Evolutionary conservation across 2,329 filamentous ascomycete genomes (phyloP).

Genomic region (Aspergillus novofumigatus): DNA sequence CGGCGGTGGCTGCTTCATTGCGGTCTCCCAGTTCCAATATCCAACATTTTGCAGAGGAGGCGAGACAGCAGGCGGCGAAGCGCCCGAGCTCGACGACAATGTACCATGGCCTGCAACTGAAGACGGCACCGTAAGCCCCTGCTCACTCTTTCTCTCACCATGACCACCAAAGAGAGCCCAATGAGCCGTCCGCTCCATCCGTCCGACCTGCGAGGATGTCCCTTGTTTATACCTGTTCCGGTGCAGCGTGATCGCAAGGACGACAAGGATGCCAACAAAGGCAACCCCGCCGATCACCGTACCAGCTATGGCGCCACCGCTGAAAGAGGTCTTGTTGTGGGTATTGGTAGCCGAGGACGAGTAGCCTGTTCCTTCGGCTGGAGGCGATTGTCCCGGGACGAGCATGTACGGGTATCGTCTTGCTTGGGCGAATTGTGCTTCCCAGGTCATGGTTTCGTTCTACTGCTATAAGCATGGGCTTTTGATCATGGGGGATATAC

Average conservation of each 20-base stretch:
- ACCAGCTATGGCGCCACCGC: conserved; percentile 55
- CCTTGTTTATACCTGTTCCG: conserved; percentile 33
- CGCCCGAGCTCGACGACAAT: not conserved
- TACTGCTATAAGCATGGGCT: conserved; percentile 10
- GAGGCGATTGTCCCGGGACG: conserved; percentile 54
- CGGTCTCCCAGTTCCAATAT: conserved; percentile 15
- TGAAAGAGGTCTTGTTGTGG: conserved; percentile 21
- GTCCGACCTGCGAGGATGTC: conserved; percentile 31
- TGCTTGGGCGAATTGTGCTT: conserved; percentile 47
- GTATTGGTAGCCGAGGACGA: conserved; percentile 5
- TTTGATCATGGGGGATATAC: conserved; percentile 8
- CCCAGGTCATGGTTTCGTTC: conserved; percentile 48
- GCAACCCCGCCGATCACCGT: conserved; percentile 53
- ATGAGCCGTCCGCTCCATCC: conserved; percentile 27
- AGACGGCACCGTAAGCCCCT: conserved; percentile 8
- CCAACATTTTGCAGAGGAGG: not conserved
- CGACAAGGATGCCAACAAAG: conserved; percentile 46
- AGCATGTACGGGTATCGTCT: conserved; percentile 50
- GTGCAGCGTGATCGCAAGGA: conserved; percentile 30
- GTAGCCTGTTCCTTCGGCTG: conserved; percentile 41
- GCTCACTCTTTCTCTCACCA: conserved; percentile 10
- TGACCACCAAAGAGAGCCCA: conserved; percentile 28
- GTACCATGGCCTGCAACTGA: not conserved
- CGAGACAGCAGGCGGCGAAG: not conserved
- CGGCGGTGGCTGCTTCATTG: conserved; percentile 1